A percentile compares a stretch with the other conserved stretches of the same genome.
These are phyloP conservation scores for Sclerotinia sclerotiorum DNA, from an alignment of 2,329 filamentous ascomycete genomes.

Conservation along the genomic window DNA sequence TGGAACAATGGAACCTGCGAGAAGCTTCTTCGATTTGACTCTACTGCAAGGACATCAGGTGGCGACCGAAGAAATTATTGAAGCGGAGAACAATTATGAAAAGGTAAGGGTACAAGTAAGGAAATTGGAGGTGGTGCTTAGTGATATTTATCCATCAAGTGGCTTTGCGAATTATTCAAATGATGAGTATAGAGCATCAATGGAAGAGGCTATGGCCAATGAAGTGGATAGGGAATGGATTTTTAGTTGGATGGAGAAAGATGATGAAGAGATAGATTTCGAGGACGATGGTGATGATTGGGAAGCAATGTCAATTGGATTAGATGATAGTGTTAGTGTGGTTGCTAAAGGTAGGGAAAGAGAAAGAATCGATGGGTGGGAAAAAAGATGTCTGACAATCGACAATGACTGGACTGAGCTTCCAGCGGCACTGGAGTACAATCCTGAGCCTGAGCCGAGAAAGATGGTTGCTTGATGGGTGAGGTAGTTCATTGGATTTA, in stretches of 20 bases:
- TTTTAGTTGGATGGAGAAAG: constrained; percentile 27
- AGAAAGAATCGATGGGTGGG: constrained; percentile 19
- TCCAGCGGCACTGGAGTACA: not conserved
- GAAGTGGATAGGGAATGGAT: constrained; percentile 27
- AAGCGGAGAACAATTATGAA: constrained; percentile 23
- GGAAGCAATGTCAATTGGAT: constrained; percentile 13
- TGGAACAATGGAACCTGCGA: constrained; percentile 11
- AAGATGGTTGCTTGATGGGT: not conserved
- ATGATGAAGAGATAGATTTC: not conserved
- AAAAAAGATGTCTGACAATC: not conserved
- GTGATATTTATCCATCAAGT: constrained; percentile 25
- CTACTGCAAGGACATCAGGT: constrained; percentile 22
- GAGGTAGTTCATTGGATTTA: not conserved
- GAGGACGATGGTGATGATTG: constrained; percentile 3
- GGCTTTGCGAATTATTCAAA: constrained; percentile 25
- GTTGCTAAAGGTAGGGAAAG: constrained; percentile 19
- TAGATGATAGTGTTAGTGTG: constrained; percentile 15
- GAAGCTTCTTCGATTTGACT: constrained; percentile 26
- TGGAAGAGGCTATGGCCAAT: constrained; percentile 24
- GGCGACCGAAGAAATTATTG: constrained; percentile 14
- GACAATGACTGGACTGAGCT: not conserved
- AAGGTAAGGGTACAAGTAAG: constrained; percentile 17
- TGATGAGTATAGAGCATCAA: constrained; percentile 30
- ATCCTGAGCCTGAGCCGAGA: not conserved
- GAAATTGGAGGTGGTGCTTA: constrained; percentile 19